Evolutionary conservation across 2,329 filamentous ascomycete genomes (phyloP), one percentile per base, ranked within the genome.

Genomic region (Myriosclerotinia curreyana): DNA sequence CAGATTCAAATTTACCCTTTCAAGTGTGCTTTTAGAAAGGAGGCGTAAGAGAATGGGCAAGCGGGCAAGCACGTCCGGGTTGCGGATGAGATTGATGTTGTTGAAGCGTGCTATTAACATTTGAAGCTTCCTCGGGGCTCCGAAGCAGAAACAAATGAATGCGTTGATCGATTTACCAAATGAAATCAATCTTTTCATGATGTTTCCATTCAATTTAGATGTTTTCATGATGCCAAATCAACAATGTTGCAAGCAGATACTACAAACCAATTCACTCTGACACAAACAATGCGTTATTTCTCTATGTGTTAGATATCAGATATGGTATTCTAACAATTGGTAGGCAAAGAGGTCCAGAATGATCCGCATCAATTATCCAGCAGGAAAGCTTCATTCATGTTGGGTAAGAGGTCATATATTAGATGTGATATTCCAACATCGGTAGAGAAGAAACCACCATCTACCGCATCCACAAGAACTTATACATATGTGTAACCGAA

Each of bases 1-100:
- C 31, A 72, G 80, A 75, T 77, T 62, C 79, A 82, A 70, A 81
- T 85, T 64, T 82, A 80, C 69, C 80, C 82, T 20, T 79, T 80
- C 71, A 77, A 79, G 66, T 77, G 76, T 67, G 78, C 77, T 31
- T 79, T 80, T 66, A 75, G 78, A 59, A 68, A 73, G 28, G 62
- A 60, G 22, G 28, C 17, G 12, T 64, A 52, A 22, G 44, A 14
- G 17, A 17, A 28, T 56, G 42, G 25, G 25, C 11, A 46, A 44
- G 20, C 25, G 20, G 15, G 48, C 25, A 50, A 31, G 15, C 48
- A 28, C 20, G 46, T 31, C 6, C 6, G 28, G 2, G 20, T 46
- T 22, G 20, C 20, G 28, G 8, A 42, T 48, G 40, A 28, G 40
- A 31, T 34, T 42, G 22, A 42, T 44, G 17, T 36, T 17, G 12